These are phyloP conservation scores for Carex cristatella DNA, from an alignment of 176 grass and related monocot genomes.

Conservation along the genomic window DNA sequence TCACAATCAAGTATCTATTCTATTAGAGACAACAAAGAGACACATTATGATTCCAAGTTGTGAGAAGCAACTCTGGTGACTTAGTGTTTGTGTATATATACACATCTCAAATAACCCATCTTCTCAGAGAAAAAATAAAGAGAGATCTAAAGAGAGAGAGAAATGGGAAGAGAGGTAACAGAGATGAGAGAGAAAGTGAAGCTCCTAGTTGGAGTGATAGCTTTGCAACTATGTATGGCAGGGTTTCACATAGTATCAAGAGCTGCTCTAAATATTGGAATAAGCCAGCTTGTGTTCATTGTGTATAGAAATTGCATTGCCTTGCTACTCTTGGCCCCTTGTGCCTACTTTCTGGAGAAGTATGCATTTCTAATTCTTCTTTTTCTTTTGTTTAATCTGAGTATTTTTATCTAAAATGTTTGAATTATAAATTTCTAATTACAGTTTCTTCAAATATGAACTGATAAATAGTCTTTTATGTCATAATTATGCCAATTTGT, in stretches of 20 bases:
- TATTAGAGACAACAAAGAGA: conserved; percentile 10
- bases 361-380: neutral
- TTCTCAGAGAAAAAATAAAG: neutral
- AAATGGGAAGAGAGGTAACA: conserved; percentile 24
- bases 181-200: conserved; percentile 48
- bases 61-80: neutral
- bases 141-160: neutral
- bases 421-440: neutral
- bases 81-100: conserved; percentile 4
- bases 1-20: conserved; percentile 18
- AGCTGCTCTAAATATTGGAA: conserved; percentile 56
- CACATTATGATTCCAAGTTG: conserved; percentile 5
- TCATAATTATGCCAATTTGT: neutral
- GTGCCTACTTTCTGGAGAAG: conserved; percentile 69
- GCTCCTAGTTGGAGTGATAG: conserved; percentile 46
- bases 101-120: neutral
- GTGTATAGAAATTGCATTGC: conserved; percentile 62
- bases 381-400: neutral
- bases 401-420: neutral
- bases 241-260: conserved; percentile 66
- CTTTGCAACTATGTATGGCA: conserved; percentile 53
- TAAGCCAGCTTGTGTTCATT: conserved; percentile 54
- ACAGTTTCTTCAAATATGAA: neutral
- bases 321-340: conserved; percentile 44
- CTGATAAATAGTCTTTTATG: neutral